Evolutionary conservation across 2,329 filamentous ascomycete species (phyloP), one percentile per base, ranked within the genome.

Genomic region (Pyricularia pennisetigena): DNA sequence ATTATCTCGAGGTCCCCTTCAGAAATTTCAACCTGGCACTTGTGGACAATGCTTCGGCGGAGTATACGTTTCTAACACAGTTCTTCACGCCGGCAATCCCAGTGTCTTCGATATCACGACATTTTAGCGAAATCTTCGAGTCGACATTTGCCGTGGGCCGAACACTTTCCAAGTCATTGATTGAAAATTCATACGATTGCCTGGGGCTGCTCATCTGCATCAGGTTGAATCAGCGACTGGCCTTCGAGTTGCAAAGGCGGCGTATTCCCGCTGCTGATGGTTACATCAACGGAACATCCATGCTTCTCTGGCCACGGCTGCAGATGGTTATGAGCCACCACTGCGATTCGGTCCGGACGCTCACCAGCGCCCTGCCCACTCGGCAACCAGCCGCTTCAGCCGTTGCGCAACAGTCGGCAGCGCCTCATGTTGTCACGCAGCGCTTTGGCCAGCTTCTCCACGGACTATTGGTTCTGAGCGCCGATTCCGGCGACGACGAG

Each of bases 291-390:
- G 94, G 88, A 64, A 97, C 93, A 5, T 94, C 91, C 75, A 99
- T 99, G 93, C 86, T 95, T 2, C 86, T 99, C 6, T 99, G 95
- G 95, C 95, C 95, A 8, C 90, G 94, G 29, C 91, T 99, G 74
- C 96, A 99, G 78, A 87, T 92, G 68, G 89, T 97, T 73, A 97
- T 99, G 88, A 94, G 97, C 76, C 85, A 90, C 68, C 95, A 99
- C 76, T 93, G 91, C 79, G 93, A 97, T 68, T 96, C 92, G 0
- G 85, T 99, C 49, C 90, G 90, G 67, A 85, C 75, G 76, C 83
- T 83, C 74, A 89, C 77, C 69, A 88, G 76, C 77, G 81, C 74
- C 68, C 84, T 82, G 75, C 88, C 76, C 74, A 82, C 75, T 9
- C 49, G 57, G 66, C 67, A 54, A 16, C 67, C 69, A 24, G 66